phyloP scores from a whole-genome alignment of 2,329 filamentous ascomycete genomes.

The Aureobasidium uvarum region DNA sequence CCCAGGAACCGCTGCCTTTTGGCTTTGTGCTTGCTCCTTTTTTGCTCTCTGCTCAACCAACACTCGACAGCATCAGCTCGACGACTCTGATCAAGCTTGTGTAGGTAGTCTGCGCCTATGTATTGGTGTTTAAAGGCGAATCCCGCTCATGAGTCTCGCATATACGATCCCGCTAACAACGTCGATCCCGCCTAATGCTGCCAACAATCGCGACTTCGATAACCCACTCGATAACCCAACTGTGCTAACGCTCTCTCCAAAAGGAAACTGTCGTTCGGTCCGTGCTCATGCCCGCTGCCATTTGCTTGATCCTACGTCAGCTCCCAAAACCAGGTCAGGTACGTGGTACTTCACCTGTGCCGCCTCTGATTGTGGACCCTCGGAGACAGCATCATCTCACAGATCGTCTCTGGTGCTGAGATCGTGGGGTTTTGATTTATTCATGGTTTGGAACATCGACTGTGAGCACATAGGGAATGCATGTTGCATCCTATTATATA shows the following conservation, averaged over 20 bases:
- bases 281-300: neutral
- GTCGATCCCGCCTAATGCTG: constrained; percentile 6
- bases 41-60: neutral
- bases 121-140: neutral
- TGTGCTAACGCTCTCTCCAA: neutral
- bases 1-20: neutral
- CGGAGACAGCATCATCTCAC: neutral
- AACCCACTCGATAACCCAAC: constrained; percentile 9
- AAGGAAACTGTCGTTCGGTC: neutral
- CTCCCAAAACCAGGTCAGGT: neutral
- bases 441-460: neutral
- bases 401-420: neutral
- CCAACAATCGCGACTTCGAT: constrained; percentile 19
- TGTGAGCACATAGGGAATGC: no score
- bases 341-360: neutral
- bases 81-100: neutral
- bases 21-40: neutral
- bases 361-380: neutral
- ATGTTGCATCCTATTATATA: neutral
- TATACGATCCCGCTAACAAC: neutral
- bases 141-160: neutral
- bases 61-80: neutral
- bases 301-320: neutral
- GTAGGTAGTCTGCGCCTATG: neutral
- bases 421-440: neutral